Conservation (phyloP, 2,329 filamentous ascomycete genomes). For the Graphium sp. region DNA sequence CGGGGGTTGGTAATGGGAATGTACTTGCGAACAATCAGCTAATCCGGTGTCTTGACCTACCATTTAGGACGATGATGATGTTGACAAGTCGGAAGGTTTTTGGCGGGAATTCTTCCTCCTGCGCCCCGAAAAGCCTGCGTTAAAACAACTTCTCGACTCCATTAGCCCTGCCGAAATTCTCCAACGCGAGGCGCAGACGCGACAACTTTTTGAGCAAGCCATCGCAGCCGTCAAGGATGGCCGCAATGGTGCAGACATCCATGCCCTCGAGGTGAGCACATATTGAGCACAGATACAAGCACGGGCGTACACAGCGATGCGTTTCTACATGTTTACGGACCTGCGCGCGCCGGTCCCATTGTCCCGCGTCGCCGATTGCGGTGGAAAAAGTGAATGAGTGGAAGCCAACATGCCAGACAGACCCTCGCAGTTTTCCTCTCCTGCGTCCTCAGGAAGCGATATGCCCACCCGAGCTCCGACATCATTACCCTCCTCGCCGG, state of each 20-base stretch:
- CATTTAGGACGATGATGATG: constrained; percentile 44
- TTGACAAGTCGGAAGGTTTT: constrained; percentile 74
- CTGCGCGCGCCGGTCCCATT: too few species aligned
- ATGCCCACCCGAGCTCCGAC: constrained; percentile 88
- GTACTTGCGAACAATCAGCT: too few species aligned
- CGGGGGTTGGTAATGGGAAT: too few species aligned
- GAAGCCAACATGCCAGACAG: constrained; percentile 25
- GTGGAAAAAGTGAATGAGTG: background rate
- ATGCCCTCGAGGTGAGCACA: constrained; percentile 67
- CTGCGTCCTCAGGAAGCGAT: constrained; percentile 70
- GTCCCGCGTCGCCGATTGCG: background rate
- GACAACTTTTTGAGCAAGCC: constrained; percentile 61
- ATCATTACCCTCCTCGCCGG: constrained; percentile 82
- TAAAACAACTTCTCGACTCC: constrained; percentile 53
- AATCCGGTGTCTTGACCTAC: too few species aligned
- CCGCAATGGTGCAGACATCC: constrained; percentile 36
- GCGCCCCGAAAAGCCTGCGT: constrained; percentile 53
- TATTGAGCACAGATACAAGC: too few species aligned
- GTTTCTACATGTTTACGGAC: too few species aligned
- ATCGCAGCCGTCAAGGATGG: constrained; percentile 50
- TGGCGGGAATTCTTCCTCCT: constrained; percentile 94
- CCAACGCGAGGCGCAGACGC: constrained; percentile 58
- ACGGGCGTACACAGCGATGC: too few species aligned
- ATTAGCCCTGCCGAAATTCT: constrained; percentile 61
- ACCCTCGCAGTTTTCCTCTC: constrained; percentile 81